These are phyloP conservation scores for Populus euphratica DNA, from an alignment of 345 rosid species.

Conservation along the genomic window DNA sequence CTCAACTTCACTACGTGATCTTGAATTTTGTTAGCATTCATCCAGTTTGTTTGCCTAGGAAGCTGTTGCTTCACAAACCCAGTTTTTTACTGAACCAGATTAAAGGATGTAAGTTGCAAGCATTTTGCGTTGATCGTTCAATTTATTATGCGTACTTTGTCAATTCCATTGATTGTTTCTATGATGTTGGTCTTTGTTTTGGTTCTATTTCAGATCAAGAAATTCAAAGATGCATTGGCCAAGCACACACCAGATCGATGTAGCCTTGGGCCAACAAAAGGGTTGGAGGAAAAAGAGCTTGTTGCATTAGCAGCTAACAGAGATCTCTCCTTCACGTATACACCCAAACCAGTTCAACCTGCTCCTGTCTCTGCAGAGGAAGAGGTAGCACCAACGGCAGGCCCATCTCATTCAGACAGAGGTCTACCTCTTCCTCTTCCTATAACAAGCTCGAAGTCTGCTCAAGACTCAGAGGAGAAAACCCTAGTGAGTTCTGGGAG, in stretches of 20 bases:
- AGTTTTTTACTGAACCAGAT: not conserved
- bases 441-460: not conserved
- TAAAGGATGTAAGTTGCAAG: not conserved
- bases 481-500: constrained; percentile 43
- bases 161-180: not conserved
- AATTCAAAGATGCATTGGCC: constrained; percentile 84
- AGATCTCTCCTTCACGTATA: constrained; percentile 71
- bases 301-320: constrained; percentile 77
- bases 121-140: not conserved
- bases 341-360: constrained; percentile 42
- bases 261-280: constrained; percentile 75
- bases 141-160: not conserved
- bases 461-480: constrained; percentile 35
- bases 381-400: constrained; percentile 17
- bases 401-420: constrained; percentile 13
- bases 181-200: not conserved
- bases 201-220: constrained; percentile 58
- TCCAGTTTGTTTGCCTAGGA: not conserved
- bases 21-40: not conserved
- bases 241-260: constrained; percentile 75
- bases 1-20: not conserved
- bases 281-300: constrained; percentile 90
- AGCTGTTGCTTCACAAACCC: not conserved
- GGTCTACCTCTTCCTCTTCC: constrained; percentile 24
- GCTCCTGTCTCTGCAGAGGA: constrained; percentile 25